These are phyloP conservation scores for Populus hybrid DNA, from an alignment of 441 rosid genomes.

Conservation along the genomic window DNA sequence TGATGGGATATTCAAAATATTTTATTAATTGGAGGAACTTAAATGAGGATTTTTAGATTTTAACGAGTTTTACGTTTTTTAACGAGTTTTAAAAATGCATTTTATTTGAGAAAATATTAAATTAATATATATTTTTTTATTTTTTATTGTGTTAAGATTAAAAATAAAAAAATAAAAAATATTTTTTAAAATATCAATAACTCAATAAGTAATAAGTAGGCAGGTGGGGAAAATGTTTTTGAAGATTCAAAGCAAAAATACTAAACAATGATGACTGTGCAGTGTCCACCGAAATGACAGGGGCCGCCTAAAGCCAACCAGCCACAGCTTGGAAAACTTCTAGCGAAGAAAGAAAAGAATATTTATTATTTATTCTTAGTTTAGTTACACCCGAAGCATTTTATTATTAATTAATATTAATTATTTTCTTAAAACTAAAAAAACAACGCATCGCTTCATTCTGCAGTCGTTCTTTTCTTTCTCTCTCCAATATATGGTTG, in stretches of 20 bases:
- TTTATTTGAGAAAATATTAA: too few species aligned
- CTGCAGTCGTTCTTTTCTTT: not conserved
- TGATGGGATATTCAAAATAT: too few species aligned
- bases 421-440: too few species aligned
- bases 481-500: not conserved
- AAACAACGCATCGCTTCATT: not conserved
- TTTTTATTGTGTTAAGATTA: not conserved
- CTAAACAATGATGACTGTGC: not conserved
- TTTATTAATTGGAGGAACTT: too few species aligned
- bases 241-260: not conserved
- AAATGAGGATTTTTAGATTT: too few species aligned
- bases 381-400: constrained; percentile 12
- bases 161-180: too few species aligned
- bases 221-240: too few species aligned
- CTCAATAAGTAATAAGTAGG: too few species aligned
- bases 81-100: too few species aligned
- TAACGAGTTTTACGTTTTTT: too few species aligned
- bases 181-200: too few species aligned
- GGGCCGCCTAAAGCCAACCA: constrained; percentile 4
- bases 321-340: not conserved
- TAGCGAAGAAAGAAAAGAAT: not conserved
- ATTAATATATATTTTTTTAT: too few species aligned
- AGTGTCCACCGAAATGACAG: not conserved
- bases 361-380: not conserved
- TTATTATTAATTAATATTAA: not conserved